A percentile compares a stretch with the other conserved stretches of the same genome.
Evolutionary conservation across 192 early-diverging fungal genomes (phyloP).

Genomic region (Geranomyces michiganensis): DNA sequence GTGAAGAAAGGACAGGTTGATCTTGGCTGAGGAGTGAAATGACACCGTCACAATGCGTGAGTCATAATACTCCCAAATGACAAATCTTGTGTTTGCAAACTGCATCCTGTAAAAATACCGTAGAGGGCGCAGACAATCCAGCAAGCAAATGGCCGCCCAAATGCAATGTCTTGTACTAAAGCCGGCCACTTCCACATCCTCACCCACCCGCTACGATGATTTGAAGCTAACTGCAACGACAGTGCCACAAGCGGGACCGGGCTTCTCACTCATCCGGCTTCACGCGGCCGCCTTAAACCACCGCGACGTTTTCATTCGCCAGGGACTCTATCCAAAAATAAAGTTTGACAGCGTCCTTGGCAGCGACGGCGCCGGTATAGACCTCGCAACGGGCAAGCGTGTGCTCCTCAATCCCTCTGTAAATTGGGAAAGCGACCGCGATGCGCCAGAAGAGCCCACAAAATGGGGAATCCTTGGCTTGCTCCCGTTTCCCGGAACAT

Average conservation of each 20-base stretch:
- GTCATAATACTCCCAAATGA: too few relatives aligned
- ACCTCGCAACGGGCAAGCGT: constrained; percentile 38
- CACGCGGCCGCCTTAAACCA: constrained; percentile 50
- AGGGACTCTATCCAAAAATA: constrained; percentile 62
- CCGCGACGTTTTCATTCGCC: constrained; percentile 52
- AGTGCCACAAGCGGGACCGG: background rate
- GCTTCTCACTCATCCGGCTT: constrained; percentile 25
- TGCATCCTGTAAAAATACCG: too few relatives aligned
- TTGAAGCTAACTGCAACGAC: too few relatives aligned
- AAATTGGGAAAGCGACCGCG: constrained; percentile 58
- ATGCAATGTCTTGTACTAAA: too few relatives aligned
- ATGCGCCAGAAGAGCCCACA: constrained; percentile 56
- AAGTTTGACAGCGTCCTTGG: constrained; percentile 56
- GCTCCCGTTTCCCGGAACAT: constrained; percentile 51
- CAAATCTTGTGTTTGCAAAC: too few relatives aligned
- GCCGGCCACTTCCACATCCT: too few relatives aligned
- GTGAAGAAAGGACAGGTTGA: too few relatives aligned
- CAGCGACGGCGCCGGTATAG: constrained; percentile 59
- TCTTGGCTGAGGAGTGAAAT: too few relatives aligned
- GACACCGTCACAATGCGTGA: too few relatives aligned
- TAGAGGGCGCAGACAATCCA: too few relatives aligned
- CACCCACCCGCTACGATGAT: too few relatives aligned
- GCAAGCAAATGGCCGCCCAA: too few relatives aligned
- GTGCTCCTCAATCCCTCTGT: constrained; percentile 51
- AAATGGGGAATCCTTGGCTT: constrained; percentile 45